phyloP scores from a whole-genome alignment of 768 basidiomycete genomes.

The Tylopilus sp. region DNA sequence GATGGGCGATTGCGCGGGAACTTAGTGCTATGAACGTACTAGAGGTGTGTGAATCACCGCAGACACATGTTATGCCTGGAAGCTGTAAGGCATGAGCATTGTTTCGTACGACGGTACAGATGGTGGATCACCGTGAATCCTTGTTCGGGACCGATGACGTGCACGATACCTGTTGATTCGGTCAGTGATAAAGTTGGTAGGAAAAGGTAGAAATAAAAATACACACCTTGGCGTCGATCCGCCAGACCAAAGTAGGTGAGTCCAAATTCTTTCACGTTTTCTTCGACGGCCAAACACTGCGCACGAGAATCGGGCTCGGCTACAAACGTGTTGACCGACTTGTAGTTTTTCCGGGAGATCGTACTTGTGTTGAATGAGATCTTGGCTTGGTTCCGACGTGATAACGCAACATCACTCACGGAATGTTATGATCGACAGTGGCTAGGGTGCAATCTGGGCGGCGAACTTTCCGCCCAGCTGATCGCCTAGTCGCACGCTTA shows the following conservation, averaged over 20 bases:
- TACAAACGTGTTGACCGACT: conserved; percentile 68
- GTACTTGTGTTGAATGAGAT: conserved; percentile 44
- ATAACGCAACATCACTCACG: conserved; percentile 46
- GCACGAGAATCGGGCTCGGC: conserved; percentile 81
- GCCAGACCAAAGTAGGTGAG: conserved; percentile 90
- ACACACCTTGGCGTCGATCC: conserved; percentile 78
- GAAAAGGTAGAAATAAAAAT: neutral
- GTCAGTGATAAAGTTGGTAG: conserved; percentile 15
- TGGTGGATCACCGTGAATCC: conserved; percentile 70
- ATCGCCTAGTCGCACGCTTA: conserved; percentile 44
- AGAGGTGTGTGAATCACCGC: conserved; percentile 92
- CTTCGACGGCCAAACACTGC: conserved; percentile 80
- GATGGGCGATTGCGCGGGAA: conserved; percentile 1
- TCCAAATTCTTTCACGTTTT: conserved; percentile 89
- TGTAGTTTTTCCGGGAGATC: conserved; percentile 70
- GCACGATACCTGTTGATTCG: conserved; percentile 64
- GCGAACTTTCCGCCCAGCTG: conserved; percentile 72
- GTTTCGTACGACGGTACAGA: neutral
- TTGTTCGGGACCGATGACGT: conserved; percentile 92
- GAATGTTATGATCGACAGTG: conserved; percentile 86
- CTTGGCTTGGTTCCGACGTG: neutral
- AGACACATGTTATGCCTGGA: conserved; percentile 79
- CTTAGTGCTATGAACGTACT: conserved; percentile 45
- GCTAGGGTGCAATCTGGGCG: conserved; percentile 87
- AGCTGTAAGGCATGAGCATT: conserved; percentile 38